Conservation (phyloP, 805 yeast species). For the Candida gorgasii region DNA sequence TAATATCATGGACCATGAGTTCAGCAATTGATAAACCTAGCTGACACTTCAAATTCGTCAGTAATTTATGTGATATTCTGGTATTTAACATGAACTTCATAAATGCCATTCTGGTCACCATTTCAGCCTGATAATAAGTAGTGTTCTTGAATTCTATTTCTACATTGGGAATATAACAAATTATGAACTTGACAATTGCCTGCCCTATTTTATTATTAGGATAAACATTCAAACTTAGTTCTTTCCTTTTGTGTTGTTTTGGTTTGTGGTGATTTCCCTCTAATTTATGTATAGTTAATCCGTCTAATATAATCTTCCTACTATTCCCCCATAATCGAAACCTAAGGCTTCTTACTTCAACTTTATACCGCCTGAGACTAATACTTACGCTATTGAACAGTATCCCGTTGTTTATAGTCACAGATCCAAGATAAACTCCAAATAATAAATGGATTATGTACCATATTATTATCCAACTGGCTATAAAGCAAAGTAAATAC, state of each 20-base stretch:
- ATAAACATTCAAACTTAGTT: conserved; percentile 9
- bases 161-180: conserved; percentile 22
- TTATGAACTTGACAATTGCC: conserved; percentile 15
- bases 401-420: conserved; percentile 40
- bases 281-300: not conserved
- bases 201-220: conserved; percentile 18
- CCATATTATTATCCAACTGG: conserved; percentile 34
- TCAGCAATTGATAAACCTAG: conserved; percentile 14
- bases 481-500: conserved; percentile 4
- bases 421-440: conserved; percentile 34
- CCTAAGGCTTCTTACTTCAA: conserved; percentile 26
- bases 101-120: conserved; percentile 19
- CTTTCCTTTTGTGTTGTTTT: not conserved
- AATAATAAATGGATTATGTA: conserved; percentile 25
- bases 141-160: conserved; percentile 26
- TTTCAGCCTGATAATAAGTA: conserved; percentile 6
- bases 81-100: conserved; percentile 22
- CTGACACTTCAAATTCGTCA: conserved; percentile 20
- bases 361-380: conserved; percentile 11
- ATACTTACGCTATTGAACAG: conserved; percentile 33
- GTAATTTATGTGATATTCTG: conserved; percentile 18
- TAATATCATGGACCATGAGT: conserved; percentile 6
- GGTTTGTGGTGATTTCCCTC: not conserved
- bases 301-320: conserved; percentile 25
- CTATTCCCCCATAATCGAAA: conserved; percentile 42